These are phyloP conservation scores for Epipyxis sp. DNA, from an alignment of 108 stramenopile genomes.

Conservation along the genomic window DNA sequence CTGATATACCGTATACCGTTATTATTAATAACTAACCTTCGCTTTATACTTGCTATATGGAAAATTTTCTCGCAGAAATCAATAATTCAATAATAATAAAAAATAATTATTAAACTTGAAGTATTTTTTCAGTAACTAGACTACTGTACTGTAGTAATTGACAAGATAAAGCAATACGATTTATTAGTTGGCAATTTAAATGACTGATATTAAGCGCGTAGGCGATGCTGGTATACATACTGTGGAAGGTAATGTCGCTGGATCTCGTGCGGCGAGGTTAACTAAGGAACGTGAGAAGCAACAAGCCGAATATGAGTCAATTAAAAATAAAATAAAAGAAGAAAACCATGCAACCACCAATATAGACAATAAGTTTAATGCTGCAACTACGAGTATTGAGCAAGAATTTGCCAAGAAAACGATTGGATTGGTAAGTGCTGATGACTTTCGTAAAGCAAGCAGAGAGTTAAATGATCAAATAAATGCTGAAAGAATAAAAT, in stretches of 20 bases:
- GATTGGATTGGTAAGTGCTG: conserved; percentile 24
- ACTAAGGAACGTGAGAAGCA: conserved; percentile 50
- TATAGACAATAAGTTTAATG: conserved; percentile 49
- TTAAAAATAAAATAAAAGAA: conserved; percentile 43
- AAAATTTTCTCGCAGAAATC: no score
- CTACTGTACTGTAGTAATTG: no score
- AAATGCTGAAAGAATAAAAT: conserved; percentile 38
- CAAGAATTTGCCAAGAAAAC: conserved; percentile 37
- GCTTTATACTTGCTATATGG: no score
- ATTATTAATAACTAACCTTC: no score
- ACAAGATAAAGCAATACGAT: no score
- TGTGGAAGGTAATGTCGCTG: conserved; percentile 53
- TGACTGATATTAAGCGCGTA: conserved; percentile 23
- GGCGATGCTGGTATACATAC: conserved; percentile 55
- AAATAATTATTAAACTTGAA: no score
- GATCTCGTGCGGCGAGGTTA: conserved; percentile 42
- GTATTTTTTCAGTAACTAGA: no score
- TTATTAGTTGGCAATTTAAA: no score
- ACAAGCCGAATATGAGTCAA: conserved; percentile 49
- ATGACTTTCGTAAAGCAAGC: conserved; percentile 30
- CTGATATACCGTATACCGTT: no score
- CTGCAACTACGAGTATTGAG: conserved; percentile 44
- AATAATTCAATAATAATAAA: no score
- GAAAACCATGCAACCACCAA: conserved; percentile 10
- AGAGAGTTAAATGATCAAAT: conserved; percentile 35